Conservation (phyloP, 2,329 filamentous ascomycete species). For the Botrytis porri region DNA sequence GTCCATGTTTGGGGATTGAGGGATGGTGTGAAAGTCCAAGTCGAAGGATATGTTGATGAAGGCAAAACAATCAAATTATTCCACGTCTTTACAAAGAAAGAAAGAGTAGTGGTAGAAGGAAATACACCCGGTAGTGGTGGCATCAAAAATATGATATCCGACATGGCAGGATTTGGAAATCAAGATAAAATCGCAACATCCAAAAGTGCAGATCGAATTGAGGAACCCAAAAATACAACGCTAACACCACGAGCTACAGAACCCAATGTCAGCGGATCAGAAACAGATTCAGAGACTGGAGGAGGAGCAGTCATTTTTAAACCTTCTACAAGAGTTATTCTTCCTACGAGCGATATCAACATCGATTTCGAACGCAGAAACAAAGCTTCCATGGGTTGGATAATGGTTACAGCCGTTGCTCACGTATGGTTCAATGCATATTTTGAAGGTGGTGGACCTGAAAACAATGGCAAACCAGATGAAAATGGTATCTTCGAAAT, state of each 20-base stretch:
- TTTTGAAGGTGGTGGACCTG: conserved; percentile 80
- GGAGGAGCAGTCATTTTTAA: conserved; percentile 77
- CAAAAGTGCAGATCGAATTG: conserved; percentile 23
- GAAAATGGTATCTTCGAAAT: conserved; percentile 69
- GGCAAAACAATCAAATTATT: conserved; percentile 81
- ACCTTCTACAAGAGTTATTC: conserved; percentile 62
- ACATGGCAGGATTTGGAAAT: conserved; percentile 45
- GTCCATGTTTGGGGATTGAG: conserved; percentile 86
- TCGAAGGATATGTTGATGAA: conserved; percentile 85
- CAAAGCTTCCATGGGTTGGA: conserved; percentile 72
- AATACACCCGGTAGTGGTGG: conserved; percentile 50
- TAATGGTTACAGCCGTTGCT: conserved; percentile 88
- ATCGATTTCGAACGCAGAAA: conserved; percentile 86
- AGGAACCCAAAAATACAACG: conserved; percentile 2
- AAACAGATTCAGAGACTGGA: conserved; percentile 48
- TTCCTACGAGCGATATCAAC: conserved; percentile 84
- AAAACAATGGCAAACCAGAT: conserved; percentile 62
- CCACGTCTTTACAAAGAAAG: conserved; percentile 73
- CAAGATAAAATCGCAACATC: conserved; percentile 27
- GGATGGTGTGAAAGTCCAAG: conserved; percentile 80
- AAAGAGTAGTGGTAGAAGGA: conserved; percentile 67
- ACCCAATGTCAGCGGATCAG: not conserved
- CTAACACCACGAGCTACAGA: not conserved
- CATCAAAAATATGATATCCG: conserved; percentile 51
- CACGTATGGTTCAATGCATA: conserved; percentile 97